phyloP scores from a whole-genome alignment of 495 filamentous ascomycete genomes.

The Wilcoxina mikolae region DNA sequence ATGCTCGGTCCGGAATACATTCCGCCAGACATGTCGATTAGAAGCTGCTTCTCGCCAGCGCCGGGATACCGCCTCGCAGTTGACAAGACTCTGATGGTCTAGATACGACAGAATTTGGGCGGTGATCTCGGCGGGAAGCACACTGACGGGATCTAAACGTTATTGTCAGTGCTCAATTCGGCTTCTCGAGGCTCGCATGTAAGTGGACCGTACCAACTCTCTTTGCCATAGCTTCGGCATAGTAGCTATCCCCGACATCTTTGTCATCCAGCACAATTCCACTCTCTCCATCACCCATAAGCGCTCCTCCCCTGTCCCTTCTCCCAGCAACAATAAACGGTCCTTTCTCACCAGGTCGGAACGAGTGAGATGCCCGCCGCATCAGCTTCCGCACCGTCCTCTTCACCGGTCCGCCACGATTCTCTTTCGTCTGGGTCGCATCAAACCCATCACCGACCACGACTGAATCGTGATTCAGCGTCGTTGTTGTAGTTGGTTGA shows the following conservation, averaged over 20 bases:
- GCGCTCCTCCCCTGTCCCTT: constrained; percentile 7
- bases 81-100: constrained; percentile 21
- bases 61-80: constrained; percentile 27
- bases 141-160: constrained; percentile 20
- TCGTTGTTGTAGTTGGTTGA: not conserved
- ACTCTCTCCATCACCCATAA: constrained; percentile 27
- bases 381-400: constrained; percentile 3
- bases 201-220: not conserved
- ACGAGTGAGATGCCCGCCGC: not conserved
- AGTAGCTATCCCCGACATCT: constrained; percentile 19
- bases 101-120: constrained; percentile 28
- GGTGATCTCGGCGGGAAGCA: constrained; percentile 24
- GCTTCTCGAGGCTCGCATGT: not conserved
- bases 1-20: constrained; percentile 22
- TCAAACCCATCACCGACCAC: not conserved
- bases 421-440: not conserved
- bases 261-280: constrained; percentile 27
- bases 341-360: constrained; percentile 1
- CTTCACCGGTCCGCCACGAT: not conserved
- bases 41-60: constrained; percentile 22
- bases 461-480: not conserved
- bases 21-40: constrained; percentile 26
- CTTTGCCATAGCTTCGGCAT: constrained; percentile 1
- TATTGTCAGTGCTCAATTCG: not conserved
- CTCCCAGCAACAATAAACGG: constrained; percentile 1